Percentiles rank a stretch among this genome's conserved stretches.
These are phyloP conservation scores for Ceratorhiza oryzae-sativae DNA, from an alignment of 1,284 basidiomycete genomes.

Conservation along the genomic window DNA sequence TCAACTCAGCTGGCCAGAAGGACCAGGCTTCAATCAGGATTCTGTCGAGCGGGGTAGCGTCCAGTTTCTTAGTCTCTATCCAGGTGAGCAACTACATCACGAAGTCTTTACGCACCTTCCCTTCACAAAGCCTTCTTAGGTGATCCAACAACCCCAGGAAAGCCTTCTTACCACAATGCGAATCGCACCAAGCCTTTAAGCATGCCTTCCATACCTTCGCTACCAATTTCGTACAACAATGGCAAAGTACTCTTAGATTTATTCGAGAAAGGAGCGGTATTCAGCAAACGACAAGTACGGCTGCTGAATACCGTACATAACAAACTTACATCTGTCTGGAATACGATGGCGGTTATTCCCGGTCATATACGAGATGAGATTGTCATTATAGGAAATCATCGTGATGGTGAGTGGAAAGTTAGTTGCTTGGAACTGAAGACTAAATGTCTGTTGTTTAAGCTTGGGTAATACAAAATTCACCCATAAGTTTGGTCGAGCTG, in stretches of 20 bases:
- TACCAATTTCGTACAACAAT: conserved; percentile 77
- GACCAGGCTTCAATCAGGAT: conserved; percentile 85
- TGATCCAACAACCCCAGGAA: conserved; percentile 86
- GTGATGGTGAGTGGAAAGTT: conserved; percentile 60
- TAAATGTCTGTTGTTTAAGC: no score
- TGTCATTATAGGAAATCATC: conserved; percentile 84
- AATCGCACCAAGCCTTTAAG: conserved; percentile 72
- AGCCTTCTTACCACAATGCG: conserved; percentile 85
- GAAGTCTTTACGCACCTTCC: not conserved
- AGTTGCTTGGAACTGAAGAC: not conserved
- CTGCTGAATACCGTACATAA: conserved; percentile 77
- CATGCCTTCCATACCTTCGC: conserved; percentile 82
- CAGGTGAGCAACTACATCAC: conserved; percentile 52
- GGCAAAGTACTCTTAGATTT: conserved; percentile 65
- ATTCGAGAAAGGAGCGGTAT: conserved; percentile 54
- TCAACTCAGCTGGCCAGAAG: conserved; percentile 68
- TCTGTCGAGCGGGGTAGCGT: conserved; percentile 89
- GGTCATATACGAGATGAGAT: conserved; percentile 88
- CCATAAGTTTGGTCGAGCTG: not conserved
- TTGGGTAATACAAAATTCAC: conserved; percentile 23
- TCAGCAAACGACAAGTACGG: conserved; percentile 59
- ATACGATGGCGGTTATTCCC: conserved; percentile 89
- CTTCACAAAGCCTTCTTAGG: conserved; percentile 50
- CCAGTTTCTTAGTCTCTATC: conserved; percentile 81
- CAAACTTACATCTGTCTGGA: conserved; percentile 81